Conservation (phyloP, 257 asterid species). For the Echium plantagineum region DNA sequence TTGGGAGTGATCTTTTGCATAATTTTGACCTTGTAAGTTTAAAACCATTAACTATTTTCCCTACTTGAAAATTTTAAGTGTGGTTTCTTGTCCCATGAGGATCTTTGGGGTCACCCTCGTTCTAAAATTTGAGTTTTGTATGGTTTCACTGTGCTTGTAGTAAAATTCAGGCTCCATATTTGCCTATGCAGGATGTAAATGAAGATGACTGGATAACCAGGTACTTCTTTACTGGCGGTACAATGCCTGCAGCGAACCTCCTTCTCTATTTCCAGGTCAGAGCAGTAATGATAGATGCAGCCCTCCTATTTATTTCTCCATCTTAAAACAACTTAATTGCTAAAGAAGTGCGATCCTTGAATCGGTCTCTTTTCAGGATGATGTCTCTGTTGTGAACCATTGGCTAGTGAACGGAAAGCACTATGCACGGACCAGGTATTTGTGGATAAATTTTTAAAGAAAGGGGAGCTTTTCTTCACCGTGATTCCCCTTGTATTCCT, state of each 20-base stretch:
- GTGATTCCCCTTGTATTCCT: not conserved
- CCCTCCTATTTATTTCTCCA: not conserved
- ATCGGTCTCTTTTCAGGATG: slow-evolving; percentile 33
- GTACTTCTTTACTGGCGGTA: slow-evolving; percentile 88
- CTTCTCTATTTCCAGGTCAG: slow-evolving; percentile 91
- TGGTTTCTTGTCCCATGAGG: not conserved
- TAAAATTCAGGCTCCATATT: not conserved
- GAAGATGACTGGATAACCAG: slow-evolving; percentile 95
- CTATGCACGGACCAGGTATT: slow-evolving; percentile 73
- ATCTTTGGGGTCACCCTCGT: too few species aligned
- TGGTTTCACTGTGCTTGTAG: not conserved
- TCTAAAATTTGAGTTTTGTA: not conserved
- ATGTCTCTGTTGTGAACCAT: slow-evolving; percentile 65
- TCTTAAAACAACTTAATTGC: not conserved
- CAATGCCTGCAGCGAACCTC: slow-evolving; percentile 82
- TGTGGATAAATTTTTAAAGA: not conserved
- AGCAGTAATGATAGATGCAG: not conserved
- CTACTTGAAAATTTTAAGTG: not conserved
- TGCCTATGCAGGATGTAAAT: slow-evolving; percentile 43
- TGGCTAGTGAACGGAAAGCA: slow-evolving; percentile 94
- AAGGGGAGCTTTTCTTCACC: not conserved
- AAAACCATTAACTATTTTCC: not conserved
- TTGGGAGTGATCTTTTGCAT: not conserved
- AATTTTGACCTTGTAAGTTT: too few species aligned
- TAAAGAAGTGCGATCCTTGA: not conserved